Conservation (phyloP, 2,329 filamentous ascomycete species). For the Exophiala viscosa region DNA sequence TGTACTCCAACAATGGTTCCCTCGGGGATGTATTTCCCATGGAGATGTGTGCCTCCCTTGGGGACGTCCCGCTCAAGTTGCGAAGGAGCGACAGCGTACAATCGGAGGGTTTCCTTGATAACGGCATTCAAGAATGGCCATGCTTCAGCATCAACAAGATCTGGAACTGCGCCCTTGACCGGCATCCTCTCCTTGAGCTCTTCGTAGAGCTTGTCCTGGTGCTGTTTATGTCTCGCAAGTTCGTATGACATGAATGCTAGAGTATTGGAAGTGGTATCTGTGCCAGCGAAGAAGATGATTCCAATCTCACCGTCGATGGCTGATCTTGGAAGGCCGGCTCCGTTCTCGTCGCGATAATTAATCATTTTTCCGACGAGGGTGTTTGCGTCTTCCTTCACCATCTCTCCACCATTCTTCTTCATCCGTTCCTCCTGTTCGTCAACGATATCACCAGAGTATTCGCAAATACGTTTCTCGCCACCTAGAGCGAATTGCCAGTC, state of each 20-base stretch:
- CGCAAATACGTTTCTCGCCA: not conserved
- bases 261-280: constrained; percentile 51
- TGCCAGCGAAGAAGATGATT: constrained; percentile 39
- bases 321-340: not conserved
- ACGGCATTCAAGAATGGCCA: constrained; percentile 26
- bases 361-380: not conserved
- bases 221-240: constrained; percentile 41
- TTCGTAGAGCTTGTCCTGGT: constrained; percentile 36
- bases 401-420: not conserved
- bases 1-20: constrained; percentile 10
- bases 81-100: constrained; percentile 22
- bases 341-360: not conserved
- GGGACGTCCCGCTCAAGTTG: constrained; percentile 27
- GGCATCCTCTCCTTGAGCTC: constrained; percentile 31
- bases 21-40: constrained; percentile 6
- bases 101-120: constrained; percentile 11
- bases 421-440: not conserved
- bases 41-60: constrained; percentile 7
- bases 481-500: not conserved
- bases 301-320: not conserved
- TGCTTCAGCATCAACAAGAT: constrained; percentile 35
- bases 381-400: not conserved
- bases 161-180: constrained; percentile 26
- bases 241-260: constrained; percentile 50
- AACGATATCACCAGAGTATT: not conserved